Evolutionary conservation across 2,329 filamentous ascomycete genomes (phyloP), one percentile per base, ranked within the genome.

Genomic region (Parafenestella ontariensis): DNA sequence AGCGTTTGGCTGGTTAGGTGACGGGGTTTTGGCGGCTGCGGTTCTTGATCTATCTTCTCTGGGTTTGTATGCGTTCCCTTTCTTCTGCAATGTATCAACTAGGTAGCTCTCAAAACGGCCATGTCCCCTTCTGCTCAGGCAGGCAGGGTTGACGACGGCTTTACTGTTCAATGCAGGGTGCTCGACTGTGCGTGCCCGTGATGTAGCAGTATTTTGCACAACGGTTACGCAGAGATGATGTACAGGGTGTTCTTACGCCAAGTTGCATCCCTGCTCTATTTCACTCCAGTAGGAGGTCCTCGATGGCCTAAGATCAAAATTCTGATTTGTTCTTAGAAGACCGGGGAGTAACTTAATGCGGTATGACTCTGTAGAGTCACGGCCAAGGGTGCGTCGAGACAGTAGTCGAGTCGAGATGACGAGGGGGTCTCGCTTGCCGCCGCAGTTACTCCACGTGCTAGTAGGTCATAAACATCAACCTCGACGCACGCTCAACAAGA

Each of bases 11-110:
- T 54, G 61, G 52, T 46, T 56, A 28, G 45, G 56, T 46, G 52
- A 51, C 46, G 47, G 59, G 58, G 59, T 56, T 64, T 56, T 58
- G 43, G 57, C 56, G 59, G 61, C 48, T 56, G 53, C 52, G 58
- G 52, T 42, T 52, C 59, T 54, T 56, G 50, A 56, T 59, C 49
- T 57, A 54, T 54, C 49, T 57, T 50, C 42, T 51, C 56, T 53
- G 51, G 50, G 48, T 46, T 54, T 53, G 59, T 52, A 46, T 57
- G 52, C 54, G 40, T 62, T 24, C 47, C 54, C 13, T 34, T 60
- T 61, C 64, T 64, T 56, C 64, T 69, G 62, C 56, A 49, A 64
- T 72, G 69, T 72, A 72, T 70, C 65, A 67, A 62, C 45, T 72
- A 71, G 61, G 61, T 72, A 72, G 68, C 60, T 57, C 54, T 58